Conservation (phyloP, 2,329 filamentous ascomycete genomes). For the Bipolaris victoriae region DNA sequence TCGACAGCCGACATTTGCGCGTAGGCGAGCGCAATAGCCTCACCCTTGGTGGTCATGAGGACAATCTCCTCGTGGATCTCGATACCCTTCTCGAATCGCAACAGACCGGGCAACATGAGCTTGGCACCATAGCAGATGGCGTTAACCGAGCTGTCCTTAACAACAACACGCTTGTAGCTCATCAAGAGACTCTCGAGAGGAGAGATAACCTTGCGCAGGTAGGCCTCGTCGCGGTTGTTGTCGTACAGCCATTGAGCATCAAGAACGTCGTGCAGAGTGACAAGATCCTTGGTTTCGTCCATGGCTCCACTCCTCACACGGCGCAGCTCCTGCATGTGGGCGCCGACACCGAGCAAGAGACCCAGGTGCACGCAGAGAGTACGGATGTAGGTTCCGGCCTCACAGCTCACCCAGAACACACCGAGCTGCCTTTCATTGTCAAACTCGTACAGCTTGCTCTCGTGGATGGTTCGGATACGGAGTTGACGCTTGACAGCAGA, state of each 20-base stretch:
- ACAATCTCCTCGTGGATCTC: constrained; percentile 96
- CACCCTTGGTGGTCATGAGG: constrained; percentile 98
- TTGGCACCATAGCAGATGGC: constrained; percentile 98
- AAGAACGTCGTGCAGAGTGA: constrained; percentile 92
- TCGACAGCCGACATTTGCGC: constrained; percentile 98
- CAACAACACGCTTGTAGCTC: constrained; percentile 94
- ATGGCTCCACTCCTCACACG: constrained; percentile 94
- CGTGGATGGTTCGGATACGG: constrained; percentile 96
- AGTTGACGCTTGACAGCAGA: constrained; percentile 98
- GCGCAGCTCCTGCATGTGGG: constrained; percentile 97
- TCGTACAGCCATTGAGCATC: constrained; percentile 97
- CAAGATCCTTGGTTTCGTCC: constrained; percentile 86
- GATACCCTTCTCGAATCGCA: constrained; percentile 90
- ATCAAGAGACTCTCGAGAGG: constrained; percentile 91
- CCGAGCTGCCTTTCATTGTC: constrained; percentile 97
- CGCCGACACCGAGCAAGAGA: constrained; percentile 78
- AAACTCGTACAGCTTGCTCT: constrained; percentile 94
- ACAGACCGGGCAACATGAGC: constrained; percentile 95
- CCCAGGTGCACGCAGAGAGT: constrained; percentile 95
- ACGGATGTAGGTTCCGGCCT: constrained; percentile 98
- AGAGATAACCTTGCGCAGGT: constrained; percentile 87
- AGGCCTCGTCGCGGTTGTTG: constrained; percentile 93
- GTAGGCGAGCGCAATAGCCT: constrained; percentile 95
- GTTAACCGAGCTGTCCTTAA: constrained; percentile 96
- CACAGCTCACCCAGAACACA: constrained; percentile 99